Conservation (phyloP, 2,329 filamentous ascomycete genomes). For the Remersonia thermophila region DNA sequence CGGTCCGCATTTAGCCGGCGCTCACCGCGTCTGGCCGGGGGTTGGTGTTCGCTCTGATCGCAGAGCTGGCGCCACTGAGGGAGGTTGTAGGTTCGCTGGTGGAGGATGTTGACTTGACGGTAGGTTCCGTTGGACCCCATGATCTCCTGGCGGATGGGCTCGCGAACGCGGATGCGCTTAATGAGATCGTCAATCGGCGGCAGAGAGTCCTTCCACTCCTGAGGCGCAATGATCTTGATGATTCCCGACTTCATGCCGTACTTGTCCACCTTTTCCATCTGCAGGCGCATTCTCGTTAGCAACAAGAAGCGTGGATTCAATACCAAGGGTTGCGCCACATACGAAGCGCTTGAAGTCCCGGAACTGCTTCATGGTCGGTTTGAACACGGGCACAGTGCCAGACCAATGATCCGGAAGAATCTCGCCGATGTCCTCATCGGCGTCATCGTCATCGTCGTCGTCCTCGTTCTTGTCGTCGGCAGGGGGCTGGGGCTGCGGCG, state of each 20-base stretch:
- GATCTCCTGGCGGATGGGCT: constrained; percentile 97
- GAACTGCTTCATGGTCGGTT: constrained; percentile 90
- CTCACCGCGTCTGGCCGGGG: constrained; percentile 80
- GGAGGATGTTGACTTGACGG: constrained; percentile 92
- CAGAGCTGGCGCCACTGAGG: constrained; percentile 92
- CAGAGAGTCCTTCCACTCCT: constrained; percentile 80
- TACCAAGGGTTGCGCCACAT: constrained; percentile 22
- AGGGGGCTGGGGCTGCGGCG: background rate
- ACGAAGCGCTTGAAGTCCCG: constrained; percentile 87
- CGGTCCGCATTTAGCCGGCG: constrained; percentile 51
- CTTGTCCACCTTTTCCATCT: constrained; percentile 73
- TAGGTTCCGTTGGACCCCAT: constrained; percentile 92
- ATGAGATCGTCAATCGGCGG: constrained; percentile 72
- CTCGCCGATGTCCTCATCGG: constrained; percentile 53
- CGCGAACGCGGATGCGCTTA: constrained; percentile 85
- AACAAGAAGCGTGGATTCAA: constrained; percentile 1
- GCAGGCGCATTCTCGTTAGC: constrained; percentile 18
- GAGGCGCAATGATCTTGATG: constrained; percentile 84
- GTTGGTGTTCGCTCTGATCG: constrained; percentile 90
- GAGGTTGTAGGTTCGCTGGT: constrained; percentile 89
- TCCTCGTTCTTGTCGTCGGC: constrained; percentile 11
- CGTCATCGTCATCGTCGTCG: constrained; percentile 2
- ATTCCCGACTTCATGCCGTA: constrained; percentile 98
- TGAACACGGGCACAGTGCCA: constrained; percentile 86
- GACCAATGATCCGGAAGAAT: constrained; percentile 81